phyloP scores from a whole-genome alignment of 805 yeast species.

The Saccharomycopsis microspora region DNA sequence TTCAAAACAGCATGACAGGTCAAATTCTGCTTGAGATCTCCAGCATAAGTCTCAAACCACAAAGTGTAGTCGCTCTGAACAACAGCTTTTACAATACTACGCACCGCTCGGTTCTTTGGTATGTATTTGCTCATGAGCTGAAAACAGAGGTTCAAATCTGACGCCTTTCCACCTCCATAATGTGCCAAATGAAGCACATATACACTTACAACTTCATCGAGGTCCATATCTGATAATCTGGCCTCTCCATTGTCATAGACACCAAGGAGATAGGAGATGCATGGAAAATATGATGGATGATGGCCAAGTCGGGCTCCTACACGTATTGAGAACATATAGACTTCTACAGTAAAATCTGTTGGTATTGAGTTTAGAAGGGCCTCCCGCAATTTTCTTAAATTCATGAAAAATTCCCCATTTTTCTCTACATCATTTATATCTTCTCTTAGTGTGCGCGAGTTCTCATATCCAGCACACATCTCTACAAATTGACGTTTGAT shows the following conservation, averaged over 20 bases:
- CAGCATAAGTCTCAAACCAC: conserved; percentile 9
- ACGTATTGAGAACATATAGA: conserved; percentile 38
- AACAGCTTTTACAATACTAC: conserved; percentile 2
- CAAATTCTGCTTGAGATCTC: conserved; percentile 4
- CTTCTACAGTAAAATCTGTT: conserved; percentile 32
- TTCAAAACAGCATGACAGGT: conserved; percentile 1
- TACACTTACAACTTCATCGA: conserved; percentile 29
- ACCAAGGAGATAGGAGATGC: conserved; percentile 26
- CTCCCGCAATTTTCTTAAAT: conserved; percentile 44
- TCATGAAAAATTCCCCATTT: conserved; percentile 22
- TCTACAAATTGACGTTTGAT: conserved; percentile 7
- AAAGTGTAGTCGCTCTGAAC: conserved; percentile 4
- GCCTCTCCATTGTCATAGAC: conserved; percentile 19
- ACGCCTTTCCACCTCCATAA: conserved; percentile 5
- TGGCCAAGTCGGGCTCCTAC: conserved; percentile 37
- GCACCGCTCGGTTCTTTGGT: conserved; percentile 2
- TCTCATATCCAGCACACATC: background rate
- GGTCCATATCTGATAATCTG: conserved; percentile 21
- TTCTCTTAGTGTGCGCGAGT: background rate
- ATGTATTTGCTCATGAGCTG: conserved; percentile 1
- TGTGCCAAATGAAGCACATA: conserved; percentile 32
- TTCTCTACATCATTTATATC: conserved; percentile 18
- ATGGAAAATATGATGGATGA: conserved; percentile 47
- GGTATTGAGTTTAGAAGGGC: conserved; percentile 31
- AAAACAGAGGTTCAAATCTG: conserved; percentile 1